Evolutionary conservation across 805 yeast species (phyloP).

Genomic region (Sporopachydermia lactativora): DNA sequence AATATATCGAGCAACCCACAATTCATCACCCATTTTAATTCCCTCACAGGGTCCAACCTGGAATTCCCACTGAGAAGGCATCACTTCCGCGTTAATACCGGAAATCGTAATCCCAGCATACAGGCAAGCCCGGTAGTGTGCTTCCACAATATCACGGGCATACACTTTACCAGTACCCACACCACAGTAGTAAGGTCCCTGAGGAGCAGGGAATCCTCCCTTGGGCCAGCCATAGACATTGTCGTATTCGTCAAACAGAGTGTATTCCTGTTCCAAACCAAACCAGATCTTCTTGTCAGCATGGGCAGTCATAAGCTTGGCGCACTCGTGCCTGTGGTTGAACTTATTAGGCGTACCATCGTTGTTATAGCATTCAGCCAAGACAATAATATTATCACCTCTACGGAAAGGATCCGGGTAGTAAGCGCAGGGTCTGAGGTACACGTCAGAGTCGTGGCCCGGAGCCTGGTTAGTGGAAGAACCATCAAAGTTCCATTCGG

Average conservation of each 20-base stretch:
- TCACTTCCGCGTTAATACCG: conserved; percentile 98
- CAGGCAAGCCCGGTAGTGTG: conserved; percentile 96
- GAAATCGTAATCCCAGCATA: conserved; percentile 83
- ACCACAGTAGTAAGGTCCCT: conserved; percentile 99
- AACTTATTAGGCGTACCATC: conserved; percentile 98
- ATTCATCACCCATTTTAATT: conserved; percentile 91
- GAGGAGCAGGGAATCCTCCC: conserved; percentile 99
- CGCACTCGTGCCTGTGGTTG: conserved; percentile 97
- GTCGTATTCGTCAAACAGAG: conserved; percentile 83
- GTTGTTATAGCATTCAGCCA: conserved; percentile 95
- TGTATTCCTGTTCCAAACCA: conserved; percentile 98
- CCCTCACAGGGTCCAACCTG: conserved; percentile 98
- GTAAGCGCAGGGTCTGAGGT: conserved; percentile 87
- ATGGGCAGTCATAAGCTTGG: conserved; percentile 89
- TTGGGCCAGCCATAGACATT: conserved; percentile 97
- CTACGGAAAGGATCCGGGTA: conserved; percentile 97
- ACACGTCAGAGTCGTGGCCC: conserved; percentile 92
- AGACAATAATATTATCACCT: conserved; percentile 91
- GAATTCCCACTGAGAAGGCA: conserved; percentile 99
- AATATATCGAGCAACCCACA: conserved; percentile 92
- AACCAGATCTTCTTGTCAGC: conserved; percentile 81
- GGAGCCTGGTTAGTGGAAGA: conserved; percentile 98
- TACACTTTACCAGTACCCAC: conserved; percentile 97
- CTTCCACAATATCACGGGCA: conserved; percentile 97
- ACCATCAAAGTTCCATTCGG: conserved; percentile 99